phyloP scores from a whole-genome alignment of 768 basidiomycete species.

The Boletus eberwhitei region DNA sequence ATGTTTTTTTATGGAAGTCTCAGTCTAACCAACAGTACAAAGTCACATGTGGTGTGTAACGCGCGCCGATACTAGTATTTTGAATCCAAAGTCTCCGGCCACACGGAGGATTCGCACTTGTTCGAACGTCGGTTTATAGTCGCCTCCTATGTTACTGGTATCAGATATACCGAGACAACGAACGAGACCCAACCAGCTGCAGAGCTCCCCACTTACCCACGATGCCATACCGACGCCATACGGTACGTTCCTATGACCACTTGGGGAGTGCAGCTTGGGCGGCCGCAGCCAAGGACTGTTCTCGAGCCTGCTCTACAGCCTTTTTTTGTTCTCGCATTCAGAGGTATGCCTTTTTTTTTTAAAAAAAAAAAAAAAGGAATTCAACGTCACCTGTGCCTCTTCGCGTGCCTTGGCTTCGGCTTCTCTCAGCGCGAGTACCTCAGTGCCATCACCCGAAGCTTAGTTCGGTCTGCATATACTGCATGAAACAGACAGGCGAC shows the following conservation, averaged over 20 bases:
- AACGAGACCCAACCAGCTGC: not conserved
- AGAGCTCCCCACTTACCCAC: not conserved
- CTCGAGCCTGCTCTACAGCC: constrained; percentile 29
- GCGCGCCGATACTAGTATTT: too few relatives aligned
- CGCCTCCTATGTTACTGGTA: not conserved
- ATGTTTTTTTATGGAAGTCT: too few relatives aligned
- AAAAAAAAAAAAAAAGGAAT: not conserved
- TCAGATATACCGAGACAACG: not conserved
- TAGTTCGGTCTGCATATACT: not conserved
- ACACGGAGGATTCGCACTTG: not conserved
- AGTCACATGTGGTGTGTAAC: not conserved
- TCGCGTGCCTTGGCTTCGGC: constrained; percentile 19
- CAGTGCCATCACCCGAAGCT: not conserved
- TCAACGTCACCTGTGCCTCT: constrained; percentile 13
- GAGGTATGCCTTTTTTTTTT: not conserved
- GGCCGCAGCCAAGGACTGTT: constrained; percentile 29
- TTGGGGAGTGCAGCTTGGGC: constrained; percentile 25
- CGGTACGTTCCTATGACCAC: constrained; percentile 4
- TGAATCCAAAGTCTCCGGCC: not conserved
- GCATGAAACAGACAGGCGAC: not conserved
- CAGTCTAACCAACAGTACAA: not conserved
- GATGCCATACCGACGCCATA: not conserved
- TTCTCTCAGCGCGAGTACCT: constrained; percentile 25
- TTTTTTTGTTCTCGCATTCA: not conserved
- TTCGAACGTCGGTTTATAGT: not conserved